phyloP scores from a whole-genome alignment of 495 filamentous ascomycete genomes.

The Penicillium riverlandense region DNA sequence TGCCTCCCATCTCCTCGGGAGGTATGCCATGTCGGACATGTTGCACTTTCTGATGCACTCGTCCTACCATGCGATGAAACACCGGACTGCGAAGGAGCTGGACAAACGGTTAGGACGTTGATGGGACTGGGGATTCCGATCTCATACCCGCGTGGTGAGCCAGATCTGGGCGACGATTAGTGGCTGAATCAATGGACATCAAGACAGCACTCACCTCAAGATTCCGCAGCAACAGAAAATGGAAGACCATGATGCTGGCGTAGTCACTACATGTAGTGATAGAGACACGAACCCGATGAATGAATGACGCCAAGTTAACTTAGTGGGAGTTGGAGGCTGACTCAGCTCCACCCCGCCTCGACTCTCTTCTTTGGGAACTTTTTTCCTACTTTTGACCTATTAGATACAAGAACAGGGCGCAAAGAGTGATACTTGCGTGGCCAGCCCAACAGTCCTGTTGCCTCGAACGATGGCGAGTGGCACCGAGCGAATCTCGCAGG shows the following conservation, averaged over 20 bases:
- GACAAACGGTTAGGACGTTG: slow-evolving; percentile 6
- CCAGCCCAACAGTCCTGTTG: slow-evolving; percentile 8
- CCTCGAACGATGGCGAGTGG: slow-evolving; percentile 18
- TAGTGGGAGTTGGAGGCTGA: too few relatives aligned
- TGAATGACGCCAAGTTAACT: too few relatives aligned
- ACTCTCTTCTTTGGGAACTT: too few relatives aligned
- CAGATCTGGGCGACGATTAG: slow-evolving; percentile 24
- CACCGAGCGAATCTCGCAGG: slow-evolving; percentile 6
- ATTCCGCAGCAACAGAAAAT: slow-evolving; percentile 10
- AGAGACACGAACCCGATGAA: too few relatives aligned
- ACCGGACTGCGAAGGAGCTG: slow-evolving; percentile 54
- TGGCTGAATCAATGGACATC: background rate
- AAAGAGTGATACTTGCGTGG: slow-evolving; percentile 10
- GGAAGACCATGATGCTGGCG: slow-evolving; percentile 11
- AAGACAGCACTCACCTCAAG: slow-evolving; percentile 13
- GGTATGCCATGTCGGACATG: slow-evolving; percentile 46
- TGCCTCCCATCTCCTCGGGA: slow-evolving; percentile 51
- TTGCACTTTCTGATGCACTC: slow-evolving; percentile 47
- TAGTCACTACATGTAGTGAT: too few relatives aligned
- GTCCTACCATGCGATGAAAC: slow-evolving; percentile 53
- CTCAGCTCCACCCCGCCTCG: too few relatives aligned
- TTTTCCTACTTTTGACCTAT: too few relatives aligned
- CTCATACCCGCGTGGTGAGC: slow-evolving; percentile 34
- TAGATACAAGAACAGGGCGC: too few relatives aligned
- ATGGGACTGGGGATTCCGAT: slow-evolving; percentile 3